Evolutionary conservation across 805 yeast species (phyloP).

Genomic region (Nakazawaea siamensis): DNA sequence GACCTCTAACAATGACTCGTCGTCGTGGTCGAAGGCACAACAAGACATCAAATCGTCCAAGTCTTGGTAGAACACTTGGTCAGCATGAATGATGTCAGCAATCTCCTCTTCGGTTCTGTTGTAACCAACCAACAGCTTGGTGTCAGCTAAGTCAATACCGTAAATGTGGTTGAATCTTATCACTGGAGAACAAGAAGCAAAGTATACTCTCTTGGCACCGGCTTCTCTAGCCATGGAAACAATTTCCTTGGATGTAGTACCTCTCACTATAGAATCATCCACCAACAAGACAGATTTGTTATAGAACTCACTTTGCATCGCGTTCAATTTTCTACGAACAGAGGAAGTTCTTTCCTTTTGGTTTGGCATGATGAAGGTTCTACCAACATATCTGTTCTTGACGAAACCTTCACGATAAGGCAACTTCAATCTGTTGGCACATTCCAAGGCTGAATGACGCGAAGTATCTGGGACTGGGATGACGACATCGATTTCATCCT

Average conservation of each 20-base stretch:
- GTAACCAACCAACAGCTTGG: conserved; percentile 87
- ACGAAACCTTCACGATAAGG: conserved; percentile 97
- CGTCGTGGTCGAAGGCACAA: conserved; percentile 32
- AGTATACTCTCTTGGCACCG: conserved; percentile 90
- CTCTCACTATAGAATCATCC: conserved; percentile 96
- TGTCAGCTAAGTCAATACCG: conserved; percentile 96
- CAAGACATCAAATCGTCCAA: conserved; percentile 77
- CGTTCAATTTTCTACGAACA: conserved; percentile 90
- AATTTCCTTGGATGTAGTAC: conserved; percentile 94
- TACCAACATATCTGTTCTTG: conserved; percentile 92
- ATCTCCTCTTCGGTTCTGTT: conserved; percentile 68
- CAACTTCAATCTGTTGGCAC: conserved; percentile 71
- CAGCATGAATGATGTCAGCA: conserved; percentile 78
- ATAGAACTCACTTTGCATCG: conserved; percentile 88
- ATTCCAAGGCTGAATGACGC: conserved; percentile 89
- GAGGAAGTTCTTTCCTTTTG: conserved; percentile 90
- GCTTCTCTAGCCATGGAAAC: conserved; percentile 98
- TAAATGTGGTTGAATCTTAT: conserved; percentile 92
- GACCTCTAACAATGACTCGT: background rate
- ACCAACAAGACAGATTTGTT: conserved; percentile 82
- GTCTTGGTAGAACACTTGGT: conserved; percentile 81
- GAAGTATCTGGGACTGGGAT: conserved; percentile 98
- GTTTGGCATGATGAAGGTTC: conserved; percentile 98
- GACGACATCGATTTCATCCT: conserved; percentile 76
- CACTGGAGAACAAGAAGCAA: conserved; percentile 98